Evolutionary conservation across 1,139 yeast species (phyloP).

Genomic region (Yueomyces sp.): DNA sequence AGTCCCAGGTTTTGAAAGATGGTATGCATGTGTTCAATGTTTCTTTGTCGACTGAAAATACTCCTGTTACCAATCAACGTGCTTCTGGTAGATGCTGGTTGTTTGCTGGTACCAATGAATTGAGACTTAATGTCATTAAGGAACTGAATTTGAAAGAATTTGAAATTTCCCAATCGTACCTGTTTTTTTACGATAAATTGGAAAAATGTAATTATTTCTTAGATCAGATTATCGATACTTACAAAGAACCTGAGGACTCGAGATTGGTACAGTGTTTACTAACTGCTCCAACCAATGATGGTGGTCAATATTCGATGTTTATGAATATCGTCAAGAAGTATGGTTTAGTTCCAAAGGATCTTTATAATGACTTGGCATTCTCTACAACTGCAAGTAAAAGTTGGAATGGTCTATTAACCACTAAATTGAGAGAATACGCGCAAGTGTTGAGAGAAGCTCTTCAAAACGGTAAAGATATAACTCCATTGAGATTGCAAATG

Average conservation of each 20-base stretch:
- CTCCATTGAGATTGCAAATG: conserved; percentile 34
- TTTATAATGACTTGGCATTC: conserved; percentile 51
- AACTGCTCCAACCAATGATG: conserved; percentile 57
- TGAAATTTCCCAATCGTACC: conserved; percentile 60
- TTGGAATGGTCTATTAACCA: conserved; percentile 49
- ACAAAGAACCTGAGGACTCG: conserved; percentile 50
- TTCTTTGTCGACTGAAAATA: conserved; percentile 49
- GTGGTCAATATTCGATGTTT: conserved; percentile 83
- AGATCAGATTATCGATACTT: conserved; percentile 61
- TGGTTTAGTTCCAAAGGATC: conserved; percentile 62
- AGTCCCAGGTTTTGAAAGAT: conserved; percentile 13
- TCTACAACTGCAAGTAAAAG: conserved; percentile 47
- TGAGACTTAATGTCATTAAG: conserved; percentile 50
- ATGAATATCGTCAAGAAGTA: conserved; percentile 62
- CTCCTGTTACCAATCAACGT: conserved; percentile 64
- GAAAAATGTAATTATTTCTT: conserved; percentile 68
- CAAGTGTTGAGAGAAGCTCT: conserved; percentile 44
- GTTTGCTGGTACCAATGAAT: conserved; percentile 66
- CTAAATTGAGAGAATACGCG: conserved; percentile 66
- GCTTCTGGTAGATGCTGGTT: conserved; percentile 79
- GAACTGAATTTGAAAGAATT: conserved; percentile 55
- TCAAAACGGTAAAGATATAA: conserved; percentile 22
- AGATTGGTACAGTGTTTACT: conserved; percentile 54
- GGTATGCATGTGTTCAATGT: conserved; percentile 37
- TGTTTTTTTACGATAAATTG: conserved; percentile 63